phyloP scores from a whole-genome alignment of 257 asterid species.

The Capsicum chinense region DNA sequence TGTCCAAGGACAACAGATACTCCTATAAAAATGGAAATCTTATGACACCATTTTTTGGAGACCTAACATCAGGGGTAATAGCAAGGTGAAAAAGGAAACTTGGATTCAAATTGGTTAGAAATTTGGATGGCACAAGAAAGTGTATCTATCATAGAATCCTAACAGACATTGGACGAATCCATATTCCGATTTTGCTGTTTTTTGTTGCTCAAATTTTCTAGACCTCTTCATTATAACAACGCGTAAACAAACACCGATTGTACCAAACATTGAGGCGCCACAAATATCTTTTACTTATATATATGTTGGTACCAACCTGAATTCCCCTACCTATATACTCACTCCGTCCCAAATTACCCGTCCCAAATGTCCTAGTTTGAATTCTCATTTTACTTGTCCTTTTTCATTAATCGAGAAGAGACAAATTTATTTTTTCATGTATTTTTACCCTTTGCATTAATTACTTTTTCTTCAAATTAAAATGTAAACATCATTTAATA shows the following conservation, averaged over 20 bases:
- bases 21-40: not conserved
- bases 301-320: not conserved
- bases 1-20: too few species aligned
- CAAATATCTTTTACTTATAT: not conserved
- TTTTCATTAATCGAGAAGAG: too few species aligned
- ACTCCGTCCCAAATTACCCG: too few species aligned
- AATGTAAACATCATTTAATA: too few species aligned
- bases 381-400: too few species aligned
- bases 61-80: not conserved
- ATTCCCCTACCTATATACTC: not conserved
- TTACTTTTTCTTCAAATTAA: too few species aligned
- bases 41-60: not conserved
- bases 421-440: too few species aligned
- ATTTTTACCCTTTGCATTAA: too few species aligned
- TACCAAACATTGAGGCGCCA: conserved; percentile 11
- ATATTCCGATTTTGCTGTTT: not conserved
- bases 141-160: conserved; percentile 5
- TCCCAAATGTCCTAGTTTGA: too few species aligned
- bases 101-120: not conserved
- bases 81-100: not conserved
- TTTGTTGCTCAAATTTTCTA: not conserved
- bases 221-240: not conserved
- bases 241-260: conserved; percentile 9
- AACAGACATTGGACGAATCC: not conserved
- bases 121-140: not conserved